A percentile compares a stretch with the other conserved stretches of the same genome.
Conservation (phyloP, 768 basidiomycete species). For the Hemileccinum rubropunctum region DNA sequence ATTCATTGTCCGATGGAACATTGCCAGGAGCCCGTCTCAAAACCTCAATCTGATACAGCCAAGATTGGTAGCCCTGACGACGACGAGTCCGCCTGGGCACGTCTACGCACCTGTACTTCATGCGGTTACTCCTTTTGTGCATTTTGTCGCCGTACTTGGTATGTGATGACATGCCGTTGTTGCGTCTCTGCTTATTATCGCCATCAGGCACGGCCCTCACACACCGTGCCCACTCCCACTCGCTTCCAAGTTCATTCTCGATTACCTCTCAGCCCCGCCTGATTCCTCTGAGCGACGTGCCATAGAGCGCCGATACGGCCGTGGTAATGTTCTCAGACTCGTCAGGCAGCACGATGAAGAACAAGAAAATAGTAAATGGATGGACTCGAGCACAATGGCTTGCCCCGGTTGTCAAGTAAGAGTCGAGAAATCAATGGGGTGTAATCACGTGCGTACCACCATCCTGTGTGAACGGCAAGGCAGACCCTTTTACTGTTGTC, state of each 20-base stretch:
- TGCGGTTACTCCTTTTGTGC: constrained; percentile 83
- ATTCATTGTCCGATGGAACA: constrained; percentile 76
- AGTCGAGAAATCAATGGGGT: constrained; percentile 77
- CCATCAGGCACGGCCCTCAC: constrained; percentile 75
- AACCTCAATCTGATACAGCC: constrained; percentile 40
- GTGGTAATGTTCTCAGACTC: constrained; percentile 54
- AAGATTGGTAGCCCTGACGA: constrained; percentile 31
- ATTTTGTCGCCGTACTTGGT: constrained; percentile 82
- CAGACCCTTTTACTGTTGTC: background rate
- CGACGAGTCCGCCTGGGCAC: constrained; percentile 66
- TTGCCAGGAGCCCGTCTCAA: constrained; percentile 79
- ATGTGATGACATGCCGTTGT: constrained; percentile 11
- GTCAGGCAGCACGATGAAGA: constrained; percentile 70
- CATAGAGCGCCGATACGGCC: constrained; percentile 68
- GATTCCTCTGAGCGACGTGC: constrained; percentile 44
- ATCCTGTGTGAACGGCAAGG: background rate
- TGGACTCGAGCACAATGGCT: constrained; percentile 61
- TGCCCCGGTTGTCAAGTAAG: constrained; percentile 73
- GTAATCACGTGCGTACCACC: constrained; percentile 75
- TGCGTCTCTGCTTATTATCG: constrained; percentile 6
- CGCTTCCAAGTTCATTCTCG: constrained; percentile 60
- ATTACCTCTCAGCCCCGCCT: constrained; percentile 61
- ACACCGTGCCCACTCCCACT: constrained; percentile 65
- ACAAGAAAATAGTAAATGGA: constrained; percentile 69
- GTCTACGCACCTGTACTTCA: constrained; percentile 64